These are phyloP conservation scores for Malus asiatica DNA, from an alignment of 306 rosid genomes.

Conservation along the genomic window DNA sequence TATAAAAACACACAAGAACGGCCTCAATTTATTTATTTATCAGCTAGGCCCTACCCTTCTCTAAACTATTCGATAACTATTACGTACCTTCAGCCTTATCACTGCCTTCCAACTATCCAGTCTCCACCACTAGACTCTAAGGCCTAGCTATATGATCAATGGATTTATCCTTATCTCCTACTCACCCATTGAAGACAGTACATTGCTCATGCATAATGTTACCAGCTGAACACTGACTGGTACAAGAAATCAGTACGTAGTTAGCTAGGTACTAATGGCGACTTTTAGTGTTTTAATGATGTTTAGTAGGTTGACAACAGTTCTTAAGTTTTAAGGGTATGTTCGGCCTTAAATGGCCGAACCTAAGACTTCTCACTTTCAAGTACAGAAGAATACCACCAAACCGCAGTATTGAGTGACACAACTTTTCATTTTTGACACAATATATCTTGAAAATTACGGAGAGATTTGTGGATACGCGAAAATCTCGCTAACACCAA, in stretches of 20 bases:
- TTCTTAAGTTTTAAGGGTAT: background rate
- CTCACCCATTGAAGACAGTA: background rate
- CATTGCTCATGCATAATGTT: background rate
- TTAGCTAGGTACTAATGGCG: background rate
- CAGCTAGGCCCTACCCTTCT: background rate
- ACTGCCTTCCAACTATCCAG: background rate
- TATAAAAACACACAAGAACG: background rate
- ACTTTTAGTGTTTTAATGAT: background rate
- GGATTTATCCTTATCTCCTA: background rate
- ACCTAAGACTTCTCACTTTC: too few species aligned
- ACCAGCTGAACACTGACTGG: background rate
- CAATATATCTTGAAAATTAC: too few species aligned
- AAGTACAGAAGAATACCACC: too few species aligned
- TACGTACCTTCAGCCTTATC: background rate
- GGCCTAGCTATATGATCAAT: background rate
- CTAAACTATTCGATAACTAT: background rate
- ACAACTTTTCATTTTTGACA: too few species aligned
- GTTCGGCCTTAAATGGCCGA: background rate
- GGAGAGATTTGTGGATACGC: too few species aligned
- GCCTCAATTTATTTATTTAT: background rate
- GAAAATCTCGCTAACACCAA: background rate
- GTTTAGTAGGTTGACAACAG: background rate
- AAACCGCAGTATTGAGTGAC: too few species aligned
- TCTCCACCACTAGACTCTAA: background rate
- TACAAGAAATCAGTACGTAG: background rate